Conservation (phyloP, 768 basidiomycete species). For the Mrakia hoshinonis region DNA sequence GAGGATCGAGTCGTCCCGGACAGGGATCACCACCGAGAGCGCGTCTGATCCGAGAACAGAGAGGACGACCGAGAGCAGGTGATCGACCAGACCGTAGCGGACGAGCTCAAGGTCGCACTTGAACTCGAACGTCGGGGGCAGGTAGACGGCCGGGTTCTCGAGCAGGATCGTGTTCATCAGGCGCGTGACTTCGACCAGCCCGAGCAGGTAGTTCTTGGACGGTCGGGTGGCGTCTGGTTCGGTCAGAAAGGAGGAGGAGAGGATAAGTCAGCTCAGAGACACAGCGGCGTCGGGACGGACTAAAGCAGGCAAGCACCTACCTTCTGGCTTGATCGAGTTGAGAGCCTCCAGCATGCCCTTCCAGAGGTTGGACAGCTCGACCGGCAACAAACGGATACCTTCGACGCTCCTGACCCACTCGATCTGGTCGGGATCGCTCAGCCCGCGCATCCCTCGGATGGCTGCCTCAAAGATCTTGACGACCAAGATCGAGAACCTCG, state of each 20-base stretch:
- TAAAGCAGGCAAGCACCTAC: constrained; percentile 7
- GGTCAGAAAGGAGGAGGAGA: neutral
- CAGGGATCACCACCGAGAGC: neutral
- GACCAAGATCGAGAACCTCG: neutral
- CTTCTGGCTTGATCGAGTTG: constrained; percentile 13
- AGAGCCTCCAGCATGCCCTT: neutral
- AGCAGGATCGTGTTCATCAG: constrained; percentile 6
- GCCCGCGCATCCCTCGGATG: constrained; percentile 14
- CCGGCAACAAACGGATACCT: constrained; percentile 7
- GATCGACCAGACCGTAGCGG: constrained; percentile 22
- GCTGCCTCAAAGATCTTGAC: constrained; percentile 15
- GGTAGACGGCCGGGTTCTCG: neutral
- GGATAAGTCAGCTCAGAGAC: neutral
- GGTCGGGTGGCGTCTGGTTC: neutral
- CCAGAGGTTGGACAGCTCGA: constrained; percentile 2
- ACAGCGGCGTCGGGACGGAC: neutral
- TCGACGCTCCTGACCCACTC: constrained; percentile 18
- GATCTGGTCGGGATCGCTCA: neutral
- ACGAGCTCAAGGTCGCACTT: neutral
- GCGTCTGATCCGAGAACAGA: constrained; percentile 9
- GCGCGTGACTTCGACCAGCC: constrained; percentile 3
- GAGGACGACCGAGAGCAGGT: constrained; percentile 5
- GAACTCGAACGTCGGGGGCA: constrained; percentile 14
- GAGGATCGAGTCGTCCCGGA: constrained; percentile 4
- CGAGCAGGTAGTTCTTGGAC: constrained; percentile 10